Conservation (phyloP, 1,284 basidiomycete genomes). For the Boletus sp. region DNA sequence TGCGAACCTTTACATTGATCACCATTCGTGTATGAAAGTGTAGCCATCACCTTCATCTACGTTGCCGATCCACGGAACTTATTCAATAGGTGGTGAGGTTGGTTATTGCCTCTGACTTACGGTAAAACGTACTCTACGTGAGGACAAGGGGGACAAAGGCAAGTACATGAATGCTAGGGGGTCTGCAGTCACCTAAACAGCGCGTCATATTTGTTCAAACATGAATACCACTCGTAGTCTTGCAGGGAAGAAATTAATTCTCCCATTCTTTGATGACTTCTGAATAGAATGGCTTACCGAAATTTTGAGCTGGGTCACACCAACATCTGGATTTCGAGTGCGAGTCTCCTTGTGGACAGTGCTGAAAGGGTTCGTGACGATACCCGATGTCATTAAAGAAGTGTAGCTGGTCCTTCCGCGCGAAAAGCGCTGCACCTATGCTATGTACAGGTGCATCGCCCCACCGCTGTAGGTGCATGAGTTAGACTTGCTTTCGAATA, state of each 20-base stretch:
- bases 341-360: slow-evolving; percentile 62
- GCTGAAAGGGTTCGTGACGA: slow-evolving; percentile 76
- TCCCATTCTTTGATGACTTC: not conserved
- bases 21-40: not conserved
- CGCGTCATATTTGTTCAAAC: slow-evolving; percentile 64
- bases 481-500: not conserved
- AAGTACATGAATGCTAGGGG: slow-evolving; percentile 1
- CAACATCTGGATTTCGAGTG: slow-evolving; percentile 65
- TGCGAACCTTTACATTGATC: slow-evolving; percentile 2
- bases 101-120: not conserved
- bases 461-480: slow-evolving; percentile 55
- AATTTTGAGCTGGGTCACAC: slow-evolving; percentile 61
- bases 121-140: not conserved
- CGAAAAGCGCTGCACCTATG: slow-evolving; percentile 81
- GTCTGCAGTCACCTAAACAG: slow-evolving; percentile 41
- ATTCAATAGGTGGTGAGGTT: not conserved
- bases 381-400: slow-evolving; percentile 69
- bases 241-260: slow-evolving; percentile 14
- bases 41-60: not conserved
- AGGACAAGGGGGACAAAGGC: not conserved
- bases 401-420: slow-evolving; percentile 76
- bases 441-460: slow-evolving; percentile 91
- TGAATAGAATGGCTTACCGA: slow-evolving; percentile 42
- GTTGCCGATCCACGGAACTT: not conserved
- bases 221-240: slow-evolving; percentile 82